Evolutionary conservation across 495 filamentous ascomycete genomes (phyloP), one percentile per base, ranked within the genome.

Genomic region (Talaromyces stipitatus): DNA sequence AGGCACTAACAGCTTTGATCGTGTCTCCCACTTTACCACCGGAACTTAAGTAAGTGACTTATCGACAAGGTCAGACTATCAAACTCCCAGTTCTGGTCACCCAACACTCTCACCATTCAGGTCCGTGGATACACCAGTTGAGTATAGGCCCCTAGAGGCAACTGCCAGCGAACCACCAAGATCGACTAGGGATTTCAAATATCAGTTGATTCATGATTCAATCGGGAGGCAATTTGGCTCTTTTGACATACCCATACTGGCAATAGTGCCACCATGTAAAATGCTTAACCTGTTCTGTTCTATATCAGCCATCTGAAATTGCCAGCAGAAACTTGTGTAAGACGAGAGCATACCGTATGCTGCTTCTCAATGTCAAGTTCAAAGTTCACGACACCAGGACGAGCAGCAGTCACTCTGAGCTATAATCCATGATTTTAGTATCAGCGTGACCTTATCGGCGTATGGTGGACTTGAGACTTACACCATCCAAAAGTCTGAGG

Each of bases 211-310:
- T 54, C 6, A 23, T 24, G 2, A 4, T 20, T 30, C 23, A 3
- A 4, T 3, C 12, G 50, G 23, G n/a, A 12, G 12, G 45, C 12
- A 48, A 3, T 5, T 12, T 41, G 14, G 36, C 1, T 29, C 8
- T 23, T 38, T 16, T 10, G 8, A 51, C 66, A 50, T 76, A 84
- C 85, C 84, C 87, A 97, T 90, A 70, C 87, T 91, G 16, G 94
- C 92, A 64, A 97, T 91, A 16, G 94, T 95, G 33, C 92, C 94
- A 45, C 94, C 94, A 74, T 98, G 94, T 59, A 97, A 78, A 51
- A 90, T 96, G 48, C 84, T 85, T 8, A 97, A 78, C 20, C 94
- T 85, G 65, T 97, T 98, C 90, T 95, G 58, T 2, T 28, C 1
- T 22, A 56, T 14, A 60, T 54, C 43, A 56, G 7, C 51, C 6